A percentile compares a stretch with the other conserved stretches of the same genome.
phyloP scores from a whole-genome alignment of 495 filamentous ascomycete genomes.

The Xylaria sp. region DNA sequence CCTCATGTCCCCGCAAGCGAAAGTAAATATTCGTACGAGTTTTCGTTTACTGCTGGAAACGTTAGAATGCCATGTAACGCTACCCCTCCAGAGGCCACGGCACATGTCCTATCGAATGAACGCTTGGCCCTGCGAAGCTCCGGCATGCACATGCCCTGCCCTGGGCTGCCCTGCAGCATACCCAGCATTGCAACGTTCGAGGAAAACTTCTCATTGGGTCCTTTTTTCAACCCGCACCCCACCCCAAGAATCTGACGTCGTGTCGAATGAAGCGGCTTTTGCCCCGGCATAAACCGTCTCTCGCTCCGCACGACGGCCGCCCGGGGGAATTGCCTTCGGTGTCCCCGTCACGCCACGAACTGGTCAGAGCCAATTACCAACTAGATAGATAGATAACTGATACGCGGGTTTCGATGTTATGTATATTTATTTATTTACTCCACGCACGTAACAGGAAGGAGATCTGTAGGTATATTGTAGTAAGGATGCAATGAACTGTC shows the following conservation, averaged over 20 bases:
- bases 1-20: no score
- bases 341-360: constrained; percentile 4
- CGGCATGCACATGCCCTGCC: no score
- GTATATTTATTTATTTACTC: no score
- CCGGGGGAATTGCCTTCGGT: constrained; percentile 5
- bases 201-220: constrained; percentile 8
- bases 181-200: no score
- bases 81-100: no score
- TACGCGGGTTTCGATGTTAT: neutral
- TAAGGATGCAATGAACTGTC: neutral
- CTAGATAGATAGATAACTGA: neutral
- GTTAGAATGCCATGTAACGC: neutral
- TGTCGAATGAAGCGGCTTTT: neutral
- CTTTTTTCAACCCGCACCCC: neutral
- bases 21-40: no score
- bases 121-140: neutral
- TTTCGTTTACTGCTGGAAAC: no score
- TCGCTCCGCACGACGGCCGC: no score
- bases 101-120: no score
- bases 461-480: no score
- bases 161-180: constrained; percentile 3
- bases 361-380: neutral
- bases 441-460: constrained; percentile 20
- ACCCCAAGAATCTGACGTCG: constrained; percentile 1
- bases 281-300: constrained; percentile 3